Base-by-base conservation (phyloP, 1,284 basidiomycete genomes). In the Phellopilus nigrolimitatus region DNA sequence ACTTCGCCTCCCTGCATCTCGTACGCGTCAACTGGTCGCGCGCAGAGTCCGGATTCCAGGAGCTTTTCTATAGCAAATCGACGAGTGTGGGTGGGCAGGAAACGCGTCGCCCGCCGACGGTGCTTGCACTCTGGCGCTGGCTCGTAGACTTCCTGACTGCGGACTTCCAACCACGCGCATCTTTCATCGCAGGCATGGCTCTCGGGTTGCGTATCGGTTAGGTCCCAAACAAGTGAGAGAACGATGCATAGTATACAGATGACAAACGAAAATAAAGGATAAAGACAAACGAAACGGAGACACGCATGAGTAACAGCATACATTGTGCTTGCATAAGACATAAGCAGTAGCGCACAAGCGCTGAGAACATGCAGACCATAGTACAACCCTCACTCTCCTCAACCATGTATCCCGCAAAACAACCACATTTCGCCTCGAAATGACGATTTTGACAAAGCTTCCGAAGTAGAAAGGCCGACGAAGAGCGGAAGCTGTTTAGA, bases 161-260 rank as follows among this genome's bases (percentile, higher is more conserved):
- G 21, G 90, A 97, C 67, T 97, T 97, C 72, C 94, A 94, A 64
- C 88, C 81, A 13, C 71, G 88, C 53, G 88, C 87, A 3, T 80
- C 84, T 4, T 91, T 91, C 64, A 59, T 87, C 36, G 86, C 79
- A 7, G 88, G 88, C 4, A 72, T 91, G 54, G 71, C 71, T 2
- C 68, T 91, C 40, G 88, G 88, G 10, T 60, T 91, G 45, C 73
- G 87, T 41, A 65, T 89, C 38, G 82, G 82, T 41, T 84, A 49
- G 38, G 22, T 15, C 15, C 17, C 17, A 13, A 12, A 40, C 31
- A 38, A 6, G 17, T 8, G 17, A 34, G 33, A 47, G 19, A 8
- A 33, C 21, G 28, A 30, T 44, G 42, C 25, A 30, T 37, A n/a
- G 34, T 17, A 17, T 37, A 37, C 34, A 37, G 34, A 37, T 37